A percentile compares a stretch with the other conserved stretches of the same genome.
Conservation (phyloP, 2,329 filamentous ascomycete genomes). For the Talaromyces sp. region DNA sequence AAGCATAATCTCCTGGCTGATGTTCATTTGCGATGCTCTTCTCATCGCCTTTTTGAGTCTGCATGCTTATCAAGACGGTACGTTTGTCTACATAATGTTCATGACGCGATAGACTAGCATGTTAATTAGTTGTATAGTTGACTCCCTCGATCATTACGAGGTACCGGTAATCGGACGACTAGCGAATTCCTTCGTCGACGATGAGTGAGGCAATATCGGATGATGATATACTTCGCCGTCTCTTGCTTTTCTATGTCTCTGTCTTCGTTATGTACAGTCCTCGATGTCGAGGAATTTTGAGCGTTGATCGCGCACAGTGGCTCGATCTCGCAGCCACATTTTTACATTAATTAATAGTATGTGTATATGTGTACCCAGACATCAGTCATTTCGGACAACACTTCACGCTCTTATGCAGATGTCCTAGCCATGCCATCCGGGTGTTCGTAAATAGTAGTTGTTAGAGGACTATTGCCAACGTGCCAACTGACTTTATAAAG, state of each 20-base stretch:
- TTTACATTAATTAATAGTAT: background rate
- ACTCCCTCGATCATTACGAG: slow-evolving; percentile 68
- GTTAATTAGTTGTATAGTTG: slow-evolving; percentile 42
- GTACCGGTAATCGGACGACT: slow-evolving; percentile 80
- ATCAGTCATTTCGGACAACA: background rate
- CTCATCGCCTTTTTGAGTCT: slow-evolving; percentile 73
- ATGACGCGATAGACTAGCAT: background rate
- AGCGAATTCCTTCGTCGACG: slow-evolving; percentile 85
- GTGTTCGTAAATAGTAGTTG: background rate
- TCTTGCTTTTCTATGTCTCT: background rate
- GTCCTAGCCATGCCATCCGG: background rate
- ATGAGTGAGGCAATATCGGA: slow-evolving; percentile 55
- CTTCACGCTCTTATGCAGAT: background rate
- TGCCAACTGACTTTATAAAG: background rate
- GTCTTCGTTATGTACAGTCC: background rate
- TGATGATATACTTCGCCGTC: background rate
- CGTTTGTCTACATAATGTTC: slow-evolving; percentile 27
- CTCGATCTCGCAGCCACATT: background rate
- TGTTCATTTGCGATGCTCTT: slow-evolving; percentile 71
- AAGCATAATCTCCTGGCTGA: slow-evolving; percentile 73
- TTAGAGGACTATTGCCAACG: no score
- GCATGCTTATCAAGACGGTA: slow-evolving; percentile 79
- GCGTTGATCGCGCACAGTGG: background rate
- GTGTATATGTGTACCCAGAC: background rate
- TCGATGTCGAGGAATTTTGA: background rate